Percentiles rank a stretch among this genome's conserved stretches.
phyloP scores from a whole-genome alignment of 2,329 filamentous ascomycete genomes.

The Rhynchosporium agropyri region DNA sequence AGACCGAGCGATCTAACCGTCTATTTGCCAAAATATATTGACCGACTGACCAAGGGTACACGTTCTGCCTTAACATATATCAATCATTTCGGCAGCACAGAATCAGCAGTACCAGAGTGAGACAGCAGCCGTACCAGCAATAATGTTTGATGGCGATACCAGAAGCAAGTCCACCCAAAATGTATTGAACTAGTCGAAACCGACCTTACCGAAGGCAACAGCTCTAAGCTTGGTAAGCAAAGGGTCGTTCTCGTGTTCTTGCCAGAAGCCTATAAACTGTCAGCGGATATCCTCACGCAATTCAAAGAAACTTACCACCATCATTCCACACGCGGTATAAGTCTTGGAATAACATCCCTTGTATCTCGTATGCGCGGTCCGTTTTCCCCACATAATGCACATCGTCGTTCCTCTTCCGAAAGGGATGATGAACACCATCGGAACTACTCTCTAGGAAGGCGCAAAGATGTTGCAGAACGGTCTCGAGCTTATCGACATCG shows the following conservation, averaged over 20 bases:
- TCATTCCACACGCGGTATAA: not conserved
- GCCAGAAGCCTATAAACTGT: not conserved
- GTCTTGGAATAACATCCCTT: not conserved
- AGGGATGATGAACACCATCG: not conserved
- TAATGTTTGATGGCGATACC: no score
- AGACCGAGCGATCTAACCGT: no score
- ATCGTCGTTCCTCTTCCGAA: not conserved
- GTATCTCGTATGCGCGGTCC: not conserved
- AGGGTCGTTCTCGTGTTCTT: not conserved
- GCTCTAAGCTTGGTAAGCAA: not conserved
- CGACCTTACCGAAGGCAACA: not conserved
- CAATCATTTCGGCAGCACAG: no score
- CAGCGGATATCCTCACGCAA: not conserved
- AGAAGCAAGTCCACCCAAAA: no score
- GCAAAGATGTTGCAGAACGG: not conserved
- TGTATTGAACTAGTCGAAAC: not conserved
- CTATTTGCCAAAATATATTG: no score
- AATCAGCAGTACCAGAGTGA: no score
- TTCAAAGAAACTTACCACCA: not conserved
- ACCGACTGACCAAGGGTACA: no score
- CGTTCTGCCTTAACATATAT: no score
- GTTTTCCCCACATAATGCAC: not conserved
- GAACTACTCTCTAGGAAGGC: not conserved
- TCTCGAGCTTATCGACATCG: not conserved
- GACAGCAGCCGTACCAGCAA: no score